Evolutionary conservation across 2,329 filamentous ascomycete species (phyloP).

Genomic region (Lachnellula subtilissima): DNA sequence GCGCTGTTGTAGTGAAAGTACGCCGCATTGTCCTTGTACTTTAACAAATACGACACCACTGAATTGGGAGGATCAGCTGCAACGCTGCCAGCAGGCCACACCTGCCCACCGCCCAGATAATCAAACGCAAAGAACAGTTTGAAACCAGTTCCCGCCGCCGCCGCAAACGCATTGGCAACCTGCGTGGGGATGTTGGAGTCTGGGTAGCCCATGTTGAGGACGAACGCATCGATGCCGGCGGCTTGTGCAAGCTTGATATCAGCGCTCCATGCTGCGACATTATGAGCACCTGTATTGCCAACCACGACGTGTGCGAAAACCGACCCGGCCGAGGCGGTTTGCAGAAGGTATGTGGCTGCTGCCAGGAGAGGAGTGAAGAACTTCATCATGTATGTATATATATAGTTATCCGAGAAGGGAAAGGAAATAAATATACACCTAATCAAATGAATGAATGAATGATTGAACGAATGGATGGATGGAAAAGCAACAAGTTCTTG

Average conservation of each 20-base stretch:
- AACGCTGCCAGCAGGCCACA: slow-evolving; percentile 26
- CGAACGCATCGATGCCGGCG: slow-evolving; percentile 36
- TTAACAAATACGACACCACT: slow-evolving; percentile 27
- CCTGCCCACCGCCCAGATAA: slow-evolving; percentile 26
- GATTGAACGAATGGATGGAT: no score
- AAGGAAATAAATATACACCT: neutral
- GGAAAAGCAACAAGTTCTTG: no score
- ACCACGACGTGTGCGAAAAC: slow-evolving; percentile 31
- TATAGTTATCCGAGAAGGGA: neutral
- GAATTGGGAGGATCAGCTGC: slow-evolving; percentile 10
- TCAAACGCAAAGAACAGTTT: slow-evolving; percentile 33
- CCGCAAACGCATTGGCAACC: slow-evolving; percentile 32
- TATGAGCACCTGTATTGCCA: slow-evolving; percentile 32
- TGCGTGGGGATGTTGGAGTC: slow-evolving; percentile 32
- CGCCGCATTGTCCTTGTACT: slow-evolving; percentile 30
- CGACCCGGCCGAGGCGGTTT: slow-evolving; percentile 13
- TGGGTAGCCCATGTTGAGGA: slow-evolving; percentile 31
- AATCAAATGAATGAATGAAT: neutral
- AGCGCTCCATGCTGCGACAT: slow-evolving; percentile 26
- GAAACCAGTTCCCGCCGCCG: slow-evolving; percentile 28
- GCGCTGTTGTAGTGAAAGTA: slow-evolving; percentile 36
- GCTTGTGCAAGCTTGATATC: slow-evolving; percentile 33
- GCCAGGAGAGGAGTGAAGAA: slow-evolving; percentile 3
- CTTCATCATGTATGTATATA: slow-evolving; percentile 10
- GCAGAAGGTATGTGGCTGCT: slow-evolving; percentile 4